Base-by-base conservation (phyloP, 345 rosid genomes). In the Moricandia moricandioides region DNA sequence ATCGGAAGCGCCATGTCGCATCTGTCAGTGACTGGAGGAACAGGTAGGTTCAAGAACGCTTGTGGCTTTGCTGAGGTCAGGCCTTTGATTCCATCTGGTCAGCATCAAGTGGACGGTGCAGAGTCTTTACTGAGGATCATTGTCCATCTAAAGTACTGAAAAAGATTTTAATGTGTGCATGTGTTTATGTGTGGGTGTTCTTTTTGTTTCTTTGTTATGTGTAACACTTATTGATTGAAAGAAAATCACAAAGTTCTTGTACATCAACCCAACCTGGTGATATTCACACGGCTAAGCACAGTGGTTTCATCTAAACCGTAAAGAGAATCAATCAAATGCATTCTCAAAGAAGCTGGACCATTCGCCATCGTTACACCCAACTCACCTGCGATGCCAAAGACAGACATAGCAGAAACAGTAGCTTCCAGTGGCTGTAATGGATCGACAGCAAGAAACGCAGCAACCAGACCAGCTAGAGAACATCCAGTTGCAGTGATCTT, bases 401-500 rank as follows among this genome's bases (percentile, higher is more conserved):
- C 71, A 17, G 96, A 86, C 62, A 94, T 72, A n/a, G 96, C 98
- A 0, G 88, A 86, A 73, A 83, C 88, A 2, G 98, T 85, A 62
- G 98, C 97, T 80, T 88, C 96, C 39, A 94, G 65, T 43, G 88
- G 69, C 26, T 63, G 86, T 31, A 39, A 74, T 7, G 82, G 87
- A 73, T 93, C 91, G 4, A 85, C 80, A 7, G 97, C 87, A 51
- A 90, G 83, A 76, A 92, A 90, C 7, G 97, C 98, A 0, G 95
- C 92, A 63, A 93, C 80, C 27, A 91, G 80, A 21, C 94, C 95
- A 40, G 93, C 82, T 55, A 86, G 87, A 27, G 97, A 79, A 65
- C 98, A 88, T 11, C 98, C 97, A 0, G 96, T 90, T 4, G 93
- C 97, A 0, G 98, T 94, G 16, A 94, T 90, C 76, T 82, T 90